A percentile compares a stretch with the other conserved stretches of the same genome.
These are phyloP conservation scores for Diutina scorzettiae DNA, from an alignment of 1,139 yeast species.

Conservation along the genomic window DNA sequence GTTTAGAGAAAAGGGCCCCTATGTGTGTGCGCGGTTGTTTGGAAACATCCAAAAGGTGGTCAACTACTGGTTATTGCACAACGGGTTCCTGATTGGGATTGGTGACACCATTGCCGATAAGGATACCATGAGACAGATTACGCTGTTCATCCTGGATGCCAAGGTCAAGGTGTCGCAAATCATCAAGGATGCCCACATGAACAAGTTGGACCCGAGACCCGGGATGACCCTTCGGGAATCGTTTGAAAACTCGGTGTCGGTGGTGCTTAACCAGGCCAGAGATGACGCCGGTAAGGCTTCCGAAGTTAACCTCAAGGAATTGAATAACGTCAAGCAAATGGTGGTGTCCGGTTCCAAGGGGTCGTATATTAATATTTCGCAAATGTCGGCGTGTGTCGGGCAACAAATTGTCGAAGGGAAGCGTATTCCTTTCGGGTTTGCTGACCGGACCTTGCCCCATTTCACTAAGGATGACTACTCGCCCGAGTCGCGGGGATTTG, in stretches of 20 bases:
- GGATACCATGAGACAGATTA: constrained; percentile 87
- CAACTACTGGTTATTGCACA: constrained; percentile 91
- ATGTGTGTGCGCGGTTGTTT: constrained; percentile 79
- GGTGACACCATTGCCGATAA: constrained; percentile 99
- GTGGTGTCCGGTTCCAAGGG: constrained; percentile 99
- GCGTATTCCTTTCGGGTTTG: constrained; percentile 96
- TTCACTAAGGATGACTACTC: constrained; percentile 97
- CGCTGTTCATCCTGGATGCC: constrained; percentile 86
- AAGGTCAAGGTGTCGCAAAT: constrained; percentile 89
- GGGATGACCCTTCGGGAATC: constrained; percentile 99
- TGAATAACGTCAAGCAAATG: constrained; percentile 97
- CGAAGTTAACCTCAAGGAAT: constrained; percentile 86
- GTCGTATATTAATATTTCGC: constrained; percentile 96
- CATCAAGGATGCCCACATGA: constrained; percentile 82
- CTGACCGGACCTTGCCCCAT: constrained; percentile 94
- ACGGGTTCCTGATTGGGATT: constrained; percentile 97
- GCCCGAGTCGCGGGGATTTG: constrained; percentile 96
- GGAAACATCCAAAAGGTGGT: constrained; percentile 92
- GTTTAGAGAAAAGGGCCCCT: constrained; percentile 94
- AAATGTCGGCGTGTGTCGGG: constrained; percentile 99
- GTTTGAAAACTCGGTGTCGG: constrained; percentile 92
- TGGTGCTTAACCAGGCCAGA: constrained; percentile 95
- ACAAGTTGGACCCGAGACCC: constrained; percentile 84
- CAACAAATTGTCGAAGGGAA: constrained; percentile 99
- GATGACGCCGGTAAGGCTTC: constrained; percentile 99